Conservation (phyloP, 2,329 filamentous ascomycete species). For the Xylariaceae sp. region DNA sequence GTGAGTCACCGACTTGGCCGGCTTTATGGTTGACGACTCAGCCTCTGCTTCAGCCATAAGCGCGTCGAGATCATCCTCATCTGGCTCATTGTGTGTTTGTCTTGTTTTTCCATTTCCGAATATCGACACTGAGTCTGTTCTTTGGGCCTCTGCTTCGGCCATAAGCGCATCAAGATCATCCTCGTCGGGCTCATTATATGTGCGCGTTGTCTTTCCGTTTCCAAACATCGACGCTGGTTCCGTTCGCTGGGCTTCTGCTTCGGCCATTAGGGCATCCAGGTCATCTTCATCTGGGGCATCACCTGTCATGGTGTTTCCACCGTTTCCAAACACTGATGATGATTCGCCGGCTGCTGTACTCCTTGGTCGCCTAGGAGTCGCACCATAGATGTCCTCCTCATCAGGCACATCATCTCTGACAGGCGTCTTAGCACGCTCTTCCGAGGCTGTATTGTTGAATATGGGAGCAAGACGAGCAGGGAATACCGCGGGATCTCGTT, state of each 20-base stretch:
- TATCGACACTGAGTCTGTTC: slow-evolving; percentile 19
- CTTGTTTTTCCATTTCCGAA: slow-evolving; percentile 18
- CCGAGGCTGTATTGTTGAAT: slow-evolving; percentile 31
- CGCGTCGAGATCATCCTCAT: slow-evolving; percentile 42
- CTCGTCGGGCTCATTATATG: slow-evolving; percentile 28
- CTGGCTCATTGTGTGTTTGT: slow-evolving; percentile 22
- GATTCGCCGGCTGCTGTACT: slow-evolving; percentile 19
- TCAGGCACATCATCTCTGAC: slow-evolving; percentile 34
- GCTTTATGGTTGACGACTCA: not conserved
- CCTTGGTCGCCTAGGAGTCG: slow-evolving; percentile 40
- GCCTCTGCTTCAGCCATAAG: slow-evolving; percentile 34
- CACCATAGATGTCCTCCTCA: slow-evolving; percentile 52
- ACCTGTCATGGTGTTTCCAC: slow-evolving; percentile 13
- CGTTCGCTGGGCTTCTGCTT: slow-evolving; percentile 37
- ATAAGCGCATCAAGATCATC: slow-evolving; percentile 43
- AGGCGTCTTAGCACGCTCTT: slow-evolving; percentile 32
- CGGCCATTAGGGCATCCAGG: slow-evolving; percentile 49
- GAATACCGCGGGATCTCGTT: slow-evolving; percentile 30
- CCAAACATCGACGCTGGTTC: slow-evolving; percentile 19
- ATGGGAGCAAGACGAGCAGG: slow-evolving; percentile 36
- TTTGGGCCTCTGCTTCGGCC: slow-evolving; percentile 41
- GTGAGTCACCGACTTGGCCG: not conserved
- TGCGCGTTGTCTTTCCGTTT: slow-evolving; percentile 14
- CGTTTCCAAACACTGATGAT: slow-evolving; percentile 25
- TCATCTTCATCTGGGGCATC: slow-evolving; percentile 38